Percentiles rank a stretch among this genome's conserved stretches.
Evolutionary conservation across 2,329 filamentous ascomycete species (phyloP).

Genomic region (Aspergillus sp.): DNA sequence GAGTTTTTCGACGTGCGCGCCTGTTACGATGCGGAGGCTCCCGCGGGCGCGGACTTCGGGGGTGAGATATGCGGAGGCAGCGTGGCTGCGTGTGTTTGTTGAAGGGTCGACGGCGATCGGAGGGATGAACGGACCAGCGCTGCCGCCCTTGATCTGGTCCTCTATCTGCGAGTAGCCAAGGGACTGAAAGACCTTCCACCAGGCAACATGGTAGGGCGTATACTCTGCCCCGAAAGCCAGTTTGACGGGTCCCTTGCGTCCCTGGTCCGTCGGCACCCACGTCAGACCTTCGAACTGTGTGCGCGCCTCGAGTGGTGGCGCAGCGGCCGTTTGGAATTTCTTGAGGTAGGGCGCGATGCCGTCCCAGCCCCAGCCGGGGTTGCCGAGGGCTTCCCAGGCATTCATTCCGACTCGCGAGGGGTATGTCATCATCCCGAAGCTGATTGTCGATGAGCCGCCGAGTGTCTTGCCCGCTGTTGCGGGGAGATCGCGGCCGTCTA

Average conservation of each 20-base stretch:
- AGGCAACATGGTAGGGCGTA: slow-evolving; percentile 23
- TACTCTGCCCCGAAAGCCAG: slow-evolving; percentile 25
- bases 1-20: slow-evolving; percentile 53
- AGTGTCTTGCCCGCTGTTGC: slow-evolving; percentile 55
- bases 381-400: slow-evolving; percentile 52
- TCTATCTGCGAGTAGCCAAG: slow-evolving; percentile 19
- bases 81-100: slow-evolving; percentile 24
- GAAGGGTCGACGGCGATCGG: slow-evolving; percentile 21
- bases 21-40: slow-evolving; percentile 54
- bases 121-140: slow-evolving; percentile 21
- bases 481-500: slow-evolving; percentile 46
- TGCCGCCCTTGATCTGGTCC: slow-evolving; percentile 22
- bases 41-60: slow-evolving; percentile 40
- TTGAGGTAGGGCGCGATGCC: slow-evolving; percentile 55
- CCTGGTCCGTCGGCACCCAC: slow-evolving; percentile 29
- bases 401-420: slow-evolving; percentile 46
- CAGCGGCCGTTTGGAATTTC: slow-evolving; percentile 41
- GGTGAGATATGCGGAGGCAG: slow-evolving; percentile 22
- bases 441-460: slow-evolving; percentile 54
- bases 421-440: slow-evolving; percentile 40
- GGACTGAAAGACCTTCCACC: slow-evolving; percentile 22
- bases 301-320: slow-evolving; percentile 23
- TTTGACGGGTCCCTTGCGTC: slow-evolving; percentile 26
- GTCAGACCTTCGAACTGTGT: neutral
- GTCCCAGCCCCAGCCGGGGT: slow-evolving; percentile 51